A percentile compares a stretch with the other conserved stretches of the same genome.
Conservation (phyloP, 1,284 basidiomycete genomes). For the Ceratobasidium sp. region DNA sequence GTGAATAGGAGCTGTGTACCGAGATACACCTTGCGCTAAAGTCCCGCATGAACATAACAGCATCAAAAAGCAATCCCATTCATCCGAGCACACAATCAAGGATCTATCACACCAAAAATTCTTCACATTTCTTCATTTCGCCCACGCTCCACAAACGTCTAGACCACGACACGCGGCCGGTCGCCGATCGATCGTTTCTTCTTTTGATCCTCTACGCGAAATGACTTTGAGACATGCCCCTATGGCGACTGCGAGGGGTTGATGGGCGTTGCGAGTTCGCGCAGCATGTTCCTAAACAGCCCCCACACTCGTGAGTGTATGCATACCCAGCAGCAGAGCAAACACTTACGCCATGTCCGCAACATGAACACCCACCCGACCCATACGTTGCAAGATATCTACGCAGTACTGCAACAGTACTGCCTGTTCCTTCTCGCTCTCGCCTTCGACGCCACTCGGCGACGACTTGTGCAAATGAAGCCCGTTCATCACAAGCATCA, state of each 20-base stretch:
- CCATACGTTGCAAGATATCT: conserved; percentile 28
- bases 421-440: conserved; percentile 1
- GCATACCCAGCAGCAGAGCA: not conserved
- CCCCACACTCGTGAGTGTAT: not conserved
- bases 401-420: conserved; percentile 17
- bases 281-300: conserved; percentile 20
- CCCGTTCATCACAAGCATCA: conserved; percentile 36
- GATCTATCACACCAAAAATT: conserved; percentile 12
- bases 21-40: not conserved
- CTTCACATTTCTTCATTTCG: conserved; percentile 16
- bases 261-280: conserved; percentile 31
- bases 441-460: not conserved
- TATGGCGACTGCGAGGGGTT: conserved; percentile 22
- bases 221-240: not conserved
- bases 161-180: conserved; percentile 3
- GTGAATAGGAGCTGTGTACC: not conserved
- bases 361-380: conserved; percentile 34
- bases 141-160: not conserved
- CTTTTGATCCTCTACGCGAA: not conserved
- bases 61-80: conserved; percentile 19
- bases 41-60: not conserved
- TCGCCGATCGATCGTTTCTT: not conserved
- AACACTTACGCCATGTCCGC: conserved; percentile 36
- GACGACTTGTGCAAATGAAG: conserved; percentile 1
- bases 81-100: conserved; percentile 14